Percentiles rank a stretch among this genome's conserved stretches.
These are phyloP conservation scores for Ceratocystis colombiana DNA, from an alignment of 2,329 filamentous ascomycete species.

Conservation along the genomic window DNA sequence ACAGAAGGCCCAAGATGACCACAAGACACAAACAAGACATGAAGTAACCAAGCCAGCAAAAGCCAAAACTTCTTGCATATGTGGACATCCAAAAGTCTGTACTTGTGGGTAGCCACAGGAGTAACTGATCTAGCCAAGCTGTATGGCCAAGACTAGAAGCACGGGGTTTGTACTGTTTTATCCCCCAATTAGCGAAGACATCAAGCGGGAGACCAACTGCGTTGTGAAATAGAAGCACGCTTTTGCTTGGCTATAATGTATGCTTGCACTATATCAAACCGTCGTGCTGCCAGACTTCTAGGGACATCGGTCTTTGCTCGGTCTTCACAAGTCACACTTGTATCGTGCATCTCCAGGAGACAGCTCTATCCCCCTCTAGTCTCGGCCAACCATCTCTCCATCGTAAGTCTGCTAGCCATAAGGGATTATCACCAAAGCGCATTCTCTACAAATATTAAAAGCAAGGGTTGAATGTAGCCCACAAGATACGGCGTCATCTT, in stretches of 20 bases:
- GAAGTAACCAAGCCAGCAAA: background rate
- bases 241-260: too few species aligned
- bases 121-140: background rate
- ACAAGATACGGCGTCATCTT: too few species aligned
- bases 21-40: conserved; percentile 9
- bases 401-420: too few species aligned
- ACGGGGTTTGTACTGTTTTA: background rate
- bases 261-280: too few species aligned
- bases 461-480: too few species aligned
- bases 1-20: background rate
- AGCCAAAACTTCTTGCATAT: background rate
- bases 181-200: background rate
- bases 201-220: background rate
- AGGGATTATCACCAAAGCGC: too few species aligned
- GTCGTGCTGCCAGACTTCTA: background rate
- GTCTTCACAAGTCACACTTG: background rate
- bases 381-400: background rate
- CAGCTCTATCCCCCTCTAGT: background rate
- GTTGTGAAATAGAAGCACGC: background rate
- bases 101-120: background rate
- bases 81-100: background rate
- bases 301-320: conserved; percentile 1
- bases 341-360: too few species aligned
- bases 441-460: too few species aligned
- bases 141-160: background rate